Evolutionary conservation across 768 basidiomycete genomes (phyloP).

Genomic region (Lactifluus hygrophoroides): DNA sequence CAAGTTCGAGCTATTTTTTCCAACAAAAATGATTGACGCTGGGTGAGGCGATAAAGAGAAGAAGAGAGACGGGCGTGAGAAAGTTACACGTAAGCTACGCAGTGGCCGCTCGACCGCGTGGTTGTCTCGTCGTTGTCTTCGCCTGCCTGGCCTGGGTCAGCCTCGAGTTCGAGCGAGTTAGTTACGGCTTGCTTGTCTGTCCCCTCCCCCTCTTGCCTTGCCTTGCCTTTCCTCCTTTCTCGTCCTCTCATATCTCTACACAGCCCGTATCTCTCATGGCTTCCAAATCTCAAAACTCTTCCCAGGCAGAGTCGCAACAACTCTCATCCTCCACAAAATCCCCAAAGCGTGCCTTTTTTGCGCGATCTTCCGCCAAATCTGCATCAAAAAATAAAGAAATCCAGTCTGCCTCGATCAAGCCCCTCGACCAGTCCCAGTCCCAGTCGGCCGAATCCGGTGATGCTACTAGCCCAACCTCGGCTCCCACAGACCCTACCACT

Average conservation of each 20-base stretch:
- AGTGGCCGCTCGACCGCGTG: conserved; percentile 1
- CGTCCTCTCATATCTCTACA: neutral
- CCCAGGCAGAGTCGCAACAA: neutral
- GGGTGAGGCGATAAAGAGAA: neutral
- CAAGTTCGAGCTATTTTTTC: too few species aligned
- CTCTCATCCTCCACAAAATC: conserved; percentile 1
- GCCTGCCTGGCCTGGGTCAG: conserved; percentile 1
- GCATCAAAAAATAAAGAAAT: conserved; percentile 13
- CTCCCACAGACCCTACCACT: neutral
- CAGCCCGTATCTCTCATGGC: neutral
- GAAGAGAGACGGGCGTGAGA: neutral
- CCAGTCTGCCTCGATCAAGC: neutral
- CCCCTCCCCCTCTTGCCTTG: neutral
- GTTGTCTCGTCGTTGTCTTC: conserved; percentile 2
- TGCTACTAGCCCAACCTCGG: neutral
- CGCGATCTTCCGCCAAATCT: conserved; percentile 16
- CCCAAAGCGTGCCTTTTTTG: conserved; percentile 12
- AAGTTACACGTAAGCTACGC: neutral
- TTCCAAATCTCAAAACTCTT: neutral
- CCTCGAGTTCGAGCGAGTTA: neutral
- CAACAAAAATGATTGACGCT: neutral
- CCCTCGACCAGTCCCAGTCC: neutral
- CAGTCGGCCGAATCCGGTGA: neutral
- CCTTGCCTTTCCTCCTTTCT: neutral
- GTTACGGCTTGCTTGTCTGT: neutral